phyloP scores from a whole-genome alignment of 768 basidiomycete genomes.

The Chalciporus piperatus region DNA sequence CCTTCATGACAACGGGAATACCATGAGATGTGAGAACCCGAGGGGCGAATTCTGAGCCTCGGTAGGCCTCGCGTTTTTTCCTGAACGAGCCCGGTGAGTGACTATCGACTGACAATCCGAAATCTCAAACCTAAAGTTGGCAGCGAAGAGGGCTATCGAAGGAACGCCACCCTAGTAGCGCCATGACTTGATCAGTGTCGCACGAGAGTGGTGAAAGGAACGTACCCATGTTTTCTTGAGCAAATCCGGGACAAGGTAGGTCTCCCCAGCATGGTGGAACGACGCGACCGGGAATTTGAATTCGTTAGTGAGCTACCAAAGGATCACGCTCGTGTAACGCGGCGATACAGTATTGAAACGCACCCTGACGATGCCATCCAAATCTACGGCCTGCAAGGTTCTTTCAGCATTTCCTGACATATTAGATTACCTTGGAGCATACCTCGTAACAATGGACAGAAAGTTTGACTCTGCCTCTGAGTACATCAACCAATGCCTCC shows the following conservation, averaged over 20 bases:
- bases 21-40: constrained; percentile 68
- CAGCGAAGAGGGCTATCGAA: constrained; percentile 76
- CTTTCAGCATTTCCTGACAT: background rate
- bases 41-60: constrained; percentile 78
- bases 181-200: background rate
- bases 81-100: constrained; percentile 28
- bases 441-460: constrained; percentile 39
- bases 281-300: constrained; percentile 78
- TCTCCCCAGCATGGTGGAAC: constrained; percentile 79
- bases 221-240: constrained; percentile 66
- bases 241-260: constrained; percentile 77
- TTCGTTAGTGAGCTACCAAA: constrained; percentile 67
- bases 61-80: constrained; percentile 80
- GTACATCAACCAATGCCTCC: constrained; percentile 76
- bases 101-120: background rate
- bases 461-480: constrained; percentile 69
- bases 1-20: constrained; percentile 75
- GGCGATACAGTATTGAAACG: constrained; percentile 19
- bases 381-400: constrained; percentile 53
- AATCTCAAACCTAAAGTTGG: constrained; percentile 36
- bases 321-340: background rate
- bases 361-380: constrained; percentile 69
- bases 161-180: constrained; percentile 55
- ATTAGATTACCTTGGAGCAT: background rate
- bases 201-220: background rate